Evolutionary conservation across 2,329 filamentous ascomycete species (phyloP), one percentile per base, ranked within the genome.

Genomic region (Penicillium freii): DNA sequence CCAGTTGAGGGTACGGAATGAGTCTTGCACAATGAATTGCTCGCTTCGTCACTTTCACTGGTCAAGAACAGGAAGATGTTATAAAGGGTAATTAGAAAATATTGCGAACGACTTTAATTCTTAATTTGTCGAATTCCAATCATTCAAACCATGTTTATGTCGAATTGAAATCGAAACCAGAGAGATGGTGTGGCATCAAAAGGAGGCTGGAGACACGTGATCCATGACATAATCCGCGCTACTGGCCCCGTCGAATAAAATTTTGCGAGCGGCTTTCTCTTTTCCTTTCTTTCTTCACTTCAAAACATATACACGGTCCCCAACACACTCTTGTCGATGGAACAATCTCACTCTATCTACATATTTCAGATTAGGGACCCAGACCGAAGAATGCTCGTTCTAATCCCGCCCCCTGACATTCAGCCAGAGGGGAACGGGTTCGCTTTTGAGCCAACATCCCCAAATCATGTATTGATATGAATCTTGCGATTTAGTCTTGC

Each of bases 241-340:
- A 57, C 39, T 27, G 42, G 19, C 5, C 29, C 33, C 17, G 15
- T 31, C 15, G 49, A 57, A 47, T 57, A 53, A 57, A 57, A 57
- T 15, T 51, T 34, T 45, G 42, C 54, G 49, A n/a, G 1, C 31
- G 31, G 54, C 53, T 57, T 63, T 65, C 48, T 56, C 57, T 54
- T 64, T 65, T 62, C 36, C 61, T 59, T 62, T 60, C 55, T 62
- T 62, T 63, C 62, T 66, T 65, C 59, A 67, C 63, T 65, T 67
- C 54, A 57, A 53, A 57, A 57, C 54, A 69, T 63, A 62, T 65
- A n/a, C 62, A 67, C 74, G 75, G 75, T 77, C 75, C 75, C 73
- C 72, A 73, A 71, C 69, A 77, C 77, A 76, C 75, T 75, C 75
- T 77, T 77, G 75, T 71, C 63, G 69, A 73, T 71, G 71, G 70